These are phyloP conservation scores for Colletotrichum chlorophyti DNA, from an alignment of 2,329 filamentous ascomycete species.

Conservation along the genomic window DNA sequence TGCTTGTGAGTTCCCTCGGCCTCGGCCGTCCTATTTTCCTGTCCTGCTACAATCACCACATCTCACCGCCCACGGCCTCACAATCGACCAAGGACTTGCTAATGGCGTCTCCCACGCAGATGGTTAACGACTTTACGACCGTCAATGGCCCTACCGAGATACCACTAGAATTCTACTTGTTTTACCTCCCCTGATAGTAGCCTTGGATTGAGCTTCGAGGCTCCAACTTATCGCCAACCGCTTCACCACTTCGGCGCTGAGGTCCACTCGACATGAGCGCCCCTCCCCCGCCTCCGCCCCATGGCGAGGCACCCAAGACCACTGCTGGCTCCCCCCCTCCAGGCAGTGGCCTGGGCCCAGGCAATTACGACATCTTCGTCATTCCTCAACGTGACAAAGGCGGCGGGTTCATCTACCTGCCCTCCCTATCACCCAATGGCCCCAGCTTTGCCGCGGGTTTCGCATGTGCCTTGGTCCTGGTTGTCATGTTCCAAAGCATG, in stretches of 20 bases:
- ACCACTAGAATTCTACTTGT: constrained; percentile 39
- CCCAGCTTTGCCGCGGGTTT: constrained; percentile 94
- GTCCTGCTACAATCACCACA: neutral
- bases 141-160: constrained; percentile 43
- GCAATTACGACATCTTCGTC: constrained; percentile 97
- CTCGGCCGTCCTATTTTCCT: constrained; percentile 1
- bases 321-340: constrained; percentile 54
- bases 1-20: constrained; percentile 18
- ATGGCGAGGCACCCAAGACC: constrained; percentile 78
- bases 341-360: constrained; percentile 75
- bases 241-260: constrained; percentile 29
- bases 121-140: constrained; percentile 39
- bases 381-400: constrained; percentile 92
- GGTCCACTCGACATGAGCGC: constrained; percentile 48
- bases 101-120: constrained; percentile 16
- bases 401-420: constrained; percentile 91
- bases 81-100: neutral
- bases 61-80: neutral
- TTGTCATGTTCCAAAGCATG: constrained; percentile 75
- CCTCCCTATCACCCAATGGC: constrained; percentile 81
- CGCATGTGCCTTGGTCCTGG: constrained; percentile 74
- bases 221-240: neutral
- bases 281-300: constrained; percentile 84
- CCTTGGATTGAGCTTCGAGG: neutral
- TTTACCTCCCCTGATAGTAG: neutral